Evolutionary conservation across 306 rosid genomes (phyloP).

Genomic region (Quercus glauca): DNA sequence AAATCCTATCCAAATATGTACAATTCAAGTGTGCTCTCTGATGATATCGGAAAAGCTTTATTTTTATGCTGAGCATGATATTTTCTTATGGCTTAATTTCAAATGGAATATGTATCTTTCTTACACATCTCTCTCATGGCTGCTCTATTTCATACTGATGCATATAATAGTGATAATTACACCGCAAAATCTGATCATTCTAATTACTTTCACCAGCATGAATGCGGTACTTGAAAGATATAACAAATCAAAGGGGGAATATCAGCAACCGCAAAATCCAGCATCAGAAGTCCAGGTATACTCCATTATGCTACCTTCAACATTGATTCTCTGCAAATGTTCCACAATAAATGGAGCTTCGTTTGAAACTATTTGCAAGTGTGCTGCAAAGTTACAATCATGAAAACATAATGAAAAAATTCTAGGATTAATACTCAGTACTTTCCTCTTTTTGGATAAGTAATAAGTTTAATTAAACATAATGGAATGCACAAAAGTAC

Average conservation of each 20-base stretch:
- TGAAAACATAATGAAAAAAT: no score
- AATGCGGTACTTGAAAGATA: slow-evolving; percentile 59
- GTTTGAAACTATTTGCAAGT: not conserved
- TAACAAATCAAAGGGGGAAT: slow-evolving; percentile 49
- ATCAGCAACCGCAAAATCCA: slow-evolving; percentile 48
- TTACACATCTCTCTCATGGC: not conserved
- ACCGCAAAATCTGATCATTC: slow-evolving; percentile 4
- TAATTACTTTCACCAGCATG: slow-evolving; percentile 48
- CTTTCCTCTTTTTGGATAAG: no score
- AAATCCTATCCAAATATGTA: no score
- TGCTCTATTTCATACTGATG: not conserved
- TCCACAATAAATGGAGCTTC: not conserved
- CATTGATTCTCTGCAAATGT: not conserved
- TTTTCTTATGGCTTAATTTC: not conserved
- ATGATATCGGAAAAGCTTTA: not conserved
- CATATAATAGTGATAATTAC: not conserved
- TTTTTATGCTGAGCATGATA: not conserved
- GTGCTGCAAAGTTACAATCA: not conserved
- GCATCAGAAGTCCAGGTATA: slow-evolving; percentile 68
- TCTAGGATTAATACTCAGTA: no score
- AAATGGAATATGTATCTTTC: not conserved
- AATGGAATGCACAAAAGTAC: no score
- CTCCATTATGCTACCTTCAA: slow-evolving; percentile 12
- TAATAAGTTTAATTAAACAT: no score
- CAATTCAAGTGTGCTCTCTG: no score